phyloP scores from a whole-genome alignment of 306 rosid genomes.

The Gillenia trifoliata region DNA sequence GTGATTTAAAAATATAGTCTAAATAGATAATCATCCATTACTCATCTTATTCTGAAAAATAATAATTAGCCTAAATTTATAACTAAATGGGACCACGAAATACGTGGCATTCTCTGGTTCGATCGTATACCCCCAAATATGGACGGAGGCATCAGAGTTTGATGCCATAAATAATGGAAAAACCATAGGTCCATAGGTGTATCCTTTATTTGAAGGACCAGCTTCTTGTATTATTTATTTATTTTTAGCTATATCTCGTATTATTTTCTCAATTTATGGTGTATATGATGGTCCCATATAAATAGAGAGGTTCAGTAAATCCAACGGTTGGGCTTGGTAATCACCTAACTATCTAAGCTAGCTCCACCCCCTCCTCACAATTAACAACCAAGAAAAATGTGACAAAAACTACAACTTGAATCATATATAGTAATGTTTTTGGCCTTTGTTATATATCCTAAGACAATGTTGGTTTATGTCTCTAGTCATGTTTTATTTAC shows the following conservation, averaged over 20 bases:
- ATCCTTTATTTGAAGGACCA: background rate
- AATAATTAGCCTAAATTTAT: background rate
- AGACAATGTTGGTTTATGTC: background rate
- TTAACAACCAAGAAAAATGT: background rate
- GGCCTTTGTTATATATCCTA: background rate
- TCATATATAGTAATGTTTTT: background rate
- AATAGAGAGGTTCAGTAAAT: background rate
- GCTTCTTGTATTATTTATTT: background rate
- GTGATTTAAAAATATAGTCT: too few relatives aligned
- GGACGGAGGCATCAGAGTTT: conserved; percentile 11
- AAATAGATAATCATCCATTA: too few relatives aligned
- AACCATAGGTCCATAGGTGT: conserved; percentile 1
- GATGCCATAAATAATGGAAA: background rate
- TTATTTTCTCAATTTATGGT: background rate
- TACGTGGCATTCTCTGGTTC: background rate
- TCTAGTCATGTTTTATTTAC: background rate
- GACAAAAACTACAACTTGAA: background rate
- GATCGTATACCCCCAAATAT: background rate
- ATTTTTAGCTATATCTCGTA: background rate
- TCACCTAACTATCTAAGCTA: too few relatives aligned
- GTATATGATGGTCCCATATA: background rate
- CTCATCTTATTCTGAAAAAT: too few relatives aligned
- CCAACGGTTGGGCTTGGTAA: too few relatives aligned
- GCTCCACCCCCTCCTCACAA: too few relatives aligned
- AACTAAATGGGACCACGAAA: background rate